Conservation (phyloP, 1,284 basidiomycete species). For the Lentinula novae-zelandiae region DNA sequence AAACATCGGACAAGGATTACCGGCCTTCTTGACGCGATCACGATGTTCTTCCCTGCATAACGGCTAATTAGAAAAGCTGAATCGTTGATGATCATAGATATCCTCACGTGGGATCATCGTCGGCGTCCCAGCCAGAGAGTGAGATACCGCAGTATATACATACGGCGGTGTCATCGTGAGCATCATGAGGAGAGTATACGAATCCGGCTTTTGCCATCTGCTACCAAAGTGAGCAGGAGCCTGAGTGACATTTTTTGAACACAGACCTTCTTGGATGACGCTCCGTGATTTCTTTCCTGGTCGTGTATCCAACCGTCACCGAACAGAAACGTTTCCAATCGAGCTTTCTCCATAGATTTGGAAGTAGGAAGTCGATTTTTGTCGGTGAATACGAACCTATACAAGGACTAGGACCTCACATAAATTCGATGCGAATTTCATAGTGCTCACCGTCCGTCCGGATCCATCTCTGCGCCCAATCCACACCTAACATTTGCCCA, state of each 20-base stretch:
- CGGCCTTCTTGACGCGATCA: slow-evolving; percentile 48
- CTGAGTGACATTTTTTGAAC: not conserved
- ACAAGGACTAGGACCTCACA: not conserved
- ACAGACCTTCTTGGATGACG: slow-evolving; percentile 64
- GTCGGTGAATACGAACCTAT: slow-evolving; percentile 53
- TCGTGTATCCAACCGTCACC: slow-evolving; percentile 75
- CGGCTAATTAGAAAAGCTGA: not conserved
- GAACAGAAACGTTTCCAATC: slow-evolving; percentile 61
- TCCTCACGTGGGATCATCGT: slow-evolving; percentile 75
- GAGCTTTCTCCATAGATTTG: slow-evolving; percentile 63
- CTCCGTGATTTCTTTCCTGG: slow-evolving; percentile 55
- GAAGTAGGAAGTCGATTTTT: slow-evolving; percentile 60
- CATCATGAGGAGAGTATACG: slow-evolving; percentile 60
- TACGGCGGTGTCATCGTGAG: slow-evolving; percentile 68
- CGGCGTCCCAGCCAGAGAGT: slow-evolving; percentile 76
- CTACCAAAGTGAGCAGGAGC: not conserved
- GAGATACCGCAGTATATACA: slow-evolving; percentile 77
- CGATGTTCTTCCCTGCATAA: slow-evolving; percentile 59
- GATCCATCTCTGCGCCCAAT: slow-evolving; percentile 50
- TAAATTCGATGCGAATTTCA: not conserved
- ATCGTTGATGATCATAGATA: not conserved
- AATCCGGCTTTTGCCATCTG: slow-evolving; percentile 86
- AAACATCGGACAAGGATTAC: slow-evolving; percentile 52
- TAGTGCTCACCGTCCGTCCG: slow-evolving; percentile 48
- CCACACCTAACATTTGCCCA: slow-evolving; percentile 80